These are phyloP conservation scores for Trametes versicolor DNA, from an alignment of 1,284 basidiomycete species.

Conservation along the genomic window DNA sequence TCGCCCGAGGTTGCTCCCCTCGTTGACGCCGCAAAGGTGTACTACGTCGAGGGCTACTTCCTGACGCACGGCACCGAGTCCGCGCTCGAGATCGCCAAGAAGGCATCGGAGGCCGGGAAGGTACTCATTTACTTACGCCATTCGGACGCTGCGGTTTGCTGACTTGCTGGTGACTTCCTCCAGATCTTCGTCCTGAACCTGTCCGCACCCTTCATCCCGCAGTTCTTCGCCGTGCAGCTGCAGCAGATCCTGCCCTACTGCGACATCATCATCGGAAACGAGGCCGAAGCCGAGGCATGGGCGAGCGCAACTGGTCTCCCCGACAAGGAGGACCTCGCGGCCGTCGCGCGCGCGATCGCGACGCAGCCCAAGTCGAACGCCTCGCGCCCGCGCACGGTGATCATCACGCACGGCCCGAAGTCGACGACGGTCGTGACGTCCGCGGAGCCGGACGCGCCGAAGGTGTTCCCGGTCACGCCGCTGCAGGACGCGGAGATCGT, in stretches of 20 bases:
- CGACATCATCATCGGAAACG: constrained; percentile 94
- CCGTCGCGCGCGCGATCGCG: constrained; percentile 82
- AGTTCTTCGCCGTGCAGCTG: constrained; percentile 91
- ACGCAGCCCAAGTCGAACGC: constrained; percentile 74
- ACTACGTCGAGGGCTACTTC: constrained; percentile 98
- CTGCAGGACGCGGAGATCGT: constrained; percentile 82
- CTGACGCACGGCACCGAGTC: constrained; percentile 91
- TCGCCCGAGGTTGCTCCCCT: constrained; percentile 83
- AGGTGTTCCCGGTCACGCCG: constrained; percentile 70
- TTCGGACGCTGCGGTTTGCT: constrained; percentile 11
- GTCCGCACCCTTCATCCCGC: constrained; percentile 96
- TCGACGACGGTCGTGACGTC: constrained; percentile 84
- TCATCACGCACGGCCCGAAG: constrained; percentile 93
- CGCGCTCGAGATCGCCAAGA: constrained; percentile 82
- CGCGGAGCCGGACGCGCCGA: constrained; percentile 60
- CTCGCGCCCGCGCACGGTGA: constrained; percentile 81
- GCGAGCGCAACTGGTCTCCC: constrained; percentile 72
- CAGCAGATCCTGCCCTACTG: constrained; percentile 83
- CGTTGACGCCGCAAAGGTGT: constrained; percentile 85
- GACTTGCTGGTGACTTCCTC: constrained; percentile 14
- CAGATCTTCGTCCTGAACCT: constrained; percentile 93
- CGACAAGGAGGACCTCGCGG: constrained; percentile 68
- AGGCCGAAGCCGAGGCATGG: constrained; percentile 92
- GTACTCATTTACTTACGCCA: constrained; percentile 48
- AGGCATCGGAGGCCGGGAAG: constrained; percentile 84